Evolutionary conservation across 192 early-diverging fungal genomes (phyloP).

Genomic region (Coemansia sp.): DNA sequence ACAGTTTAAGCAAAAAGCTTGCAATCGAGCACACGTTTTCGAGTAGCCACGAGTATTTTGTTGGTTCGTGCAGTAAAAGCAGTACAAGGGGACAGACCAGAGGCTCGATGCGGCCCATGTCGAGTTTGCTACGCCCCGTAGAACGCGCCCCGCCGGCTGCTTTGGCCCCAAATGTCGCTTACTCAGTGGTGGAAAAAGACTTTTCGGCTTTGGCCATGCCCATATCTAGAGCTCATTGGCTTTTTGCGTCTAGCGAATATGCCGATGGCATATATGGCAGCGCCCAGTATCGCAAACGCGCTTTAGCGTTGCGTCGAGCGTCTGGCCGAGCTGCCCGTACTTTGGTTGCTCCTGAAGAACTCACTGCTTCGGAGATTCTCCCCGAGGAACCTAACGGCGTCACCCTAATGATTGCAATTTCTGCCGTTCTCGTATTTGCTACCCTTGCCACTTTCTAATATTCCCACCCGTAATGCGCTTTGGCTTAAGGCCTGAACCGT

Average conservation of each 20-base stretch:
- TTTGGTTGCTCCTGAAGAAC: constrained; percentile 25
- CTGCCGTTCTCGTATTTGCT: constrained; percentile 46
- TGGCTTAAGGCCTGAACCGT: too few relatives aligned
- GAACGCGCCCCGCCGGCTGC: too few relatives aligned
- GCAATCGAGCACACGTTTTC: too few relatives aligned
- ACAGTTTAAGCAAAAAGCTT: too few relatives aligned
- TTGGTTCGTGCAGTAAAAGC: neutral
- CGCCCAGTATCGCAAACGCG: constrained; percentile 36
- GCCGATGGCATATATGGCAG: neutral
- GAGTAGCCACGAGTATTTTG: too few relatives aligned
- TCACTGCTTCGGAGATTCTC: constrained; percentile 17
- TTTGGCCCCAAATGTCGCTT: too few relatives aligned
- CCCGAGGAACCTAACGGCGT: constrained; percentile 29
- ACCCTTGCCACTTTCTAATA: constrained; percentile 46
- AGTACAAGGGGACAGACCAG: neutral
- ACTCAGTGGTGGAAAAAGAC: too few relatives aligned
- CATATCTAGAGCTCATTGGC: neutral
- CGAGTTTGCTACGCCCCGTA: neutral
- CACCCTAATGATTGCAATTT: constrained; percentile 50
- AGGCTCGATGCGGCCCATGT: neutral
- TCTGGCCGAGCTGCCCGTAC: constrained; percentile 17
- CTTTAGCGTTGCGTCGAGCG: constrained; percentile 29
- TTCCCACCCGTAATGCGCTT: neutral
- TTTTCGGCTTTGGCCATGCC: too few relatives aligned
- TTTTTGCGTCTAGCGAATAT: neutral